Percentiles rank a stretch among this genome's conserved stretches.
These are phyloP conservation scores for Furcasterigmium furcatum DNA, from an alignment of 2,329 filamentous ascomycete species.

Conservation along the genomic window DNA sequence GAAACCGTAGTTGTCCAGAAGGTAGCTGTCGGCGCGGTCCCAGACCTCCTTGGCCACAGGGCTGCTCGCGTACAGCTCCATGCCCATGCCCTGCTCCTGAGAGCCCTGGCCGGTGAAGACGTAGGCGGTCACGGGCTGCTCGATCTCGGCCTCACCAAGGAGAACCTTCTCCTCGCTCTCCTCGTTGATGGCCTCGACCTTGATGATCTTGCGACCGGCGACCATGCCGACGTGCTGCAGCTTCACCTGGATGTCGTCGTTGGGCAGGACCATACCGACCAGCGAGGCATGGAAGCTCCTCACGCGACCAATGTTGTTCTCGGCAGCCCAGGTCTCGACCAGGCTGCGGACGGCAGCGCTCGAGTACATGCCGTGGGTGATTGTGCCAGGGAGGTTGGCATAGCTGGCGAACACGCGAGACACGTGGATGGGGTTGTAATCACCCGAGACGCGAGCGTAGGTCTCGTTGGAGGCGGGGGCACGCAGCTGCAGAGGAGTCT, in stretches of 20 bases:
- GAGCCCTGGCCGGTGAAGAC: constrained; percentile 98
- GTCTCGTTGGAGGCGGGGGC: constrained; percentile 96
- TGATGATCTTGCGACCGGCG: constrained; percentile 97
- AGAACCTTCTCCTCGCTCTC: constrained; percentile 97
- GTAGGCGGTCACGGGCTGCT: constrained; percentile 94
- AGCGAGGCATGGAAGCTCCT: constrained; percentile 95
- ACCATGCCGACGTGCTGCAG: constrained; percentile 98
- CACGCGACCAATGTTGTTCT: constrained; percentile 97
- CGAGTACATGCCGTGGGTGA: constrained; percentile 99
- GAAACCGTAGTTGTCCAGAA: constrained; percentile 98
- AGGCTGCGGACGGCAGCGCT: constrained; percentile 93
- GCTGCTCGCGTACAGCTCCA: constrained; percentile 95
- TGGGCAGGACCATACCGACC: constrained; percentile 98
- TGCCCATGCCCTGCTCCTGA: constrained; percentile 99
- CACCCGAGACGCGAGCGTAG: constrained; percentile 94
- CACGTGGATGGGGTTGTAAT: constrained; percentile 99
- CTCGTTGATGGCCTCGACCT: constrained; percentile 93
- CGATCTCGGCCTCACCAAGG: constrained; percentile 91
- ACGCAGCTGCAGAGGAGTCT: constrained; percentile 81
- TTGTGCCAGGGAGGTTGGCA: constrained; percentile 91
- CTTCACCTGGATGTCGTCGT: constrained; percentile 92
- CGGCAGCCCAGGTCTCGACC: constrained; percentile 97
- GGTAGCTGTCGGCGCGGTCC: constrained; percentile 96
- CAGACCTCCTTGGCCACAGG: constrained; percentile 94
- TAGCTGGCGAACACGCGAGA: constrained; percentile 95